These are phyloP conservation scores for Striga hermonthica DNA, from an alignment of 305 asterid species.

Conservation along the genomic window DNA sequence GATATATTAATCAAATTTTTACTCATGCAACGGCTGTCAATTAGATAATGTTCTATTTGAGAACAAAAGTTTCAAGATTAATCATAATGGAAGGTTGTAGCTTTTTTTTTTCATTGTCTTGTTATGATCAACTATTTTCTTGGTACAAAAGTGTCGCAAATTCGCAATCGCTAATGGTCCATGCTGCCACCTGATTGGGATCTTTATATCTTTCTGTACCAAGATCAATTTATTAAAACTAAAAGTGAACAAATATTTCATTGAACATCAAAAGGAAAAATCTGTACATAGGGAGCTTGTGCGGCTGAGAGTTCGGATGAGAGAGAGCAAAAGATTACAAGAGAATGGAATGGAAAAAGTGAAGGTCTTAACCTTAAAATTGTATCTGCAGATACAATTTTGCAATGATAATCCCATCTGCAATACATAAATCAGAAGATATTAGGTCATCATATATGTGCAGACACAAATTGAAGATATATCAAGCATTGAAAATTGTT, in stretches of 20 bases:
- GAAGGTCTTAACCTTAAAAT: too few species aligned
- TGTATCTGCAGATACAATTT: slow-evolving; percentile 38
- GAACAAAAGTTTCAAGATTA: slow-evolving; percentile 36
- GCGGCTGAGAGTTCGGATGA: too few species aligned
- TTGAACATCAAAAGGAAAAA: too few species aligned
- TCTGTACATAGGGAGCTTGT: too few species aligned
- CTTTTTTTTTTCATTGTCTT: background rate
- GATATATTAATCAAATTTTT: background rate
- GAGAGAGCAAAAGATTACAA: too few species aligned
- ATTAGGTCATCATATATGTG: too few species aligned
- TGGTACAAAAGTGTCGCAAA: slow-evolving; percentile 23
- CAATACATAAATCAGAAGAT: too few species aligned
- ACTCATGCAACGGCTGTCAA: slow-evolving; percentile 8
- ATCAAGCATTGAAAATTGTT: too few species aligned
- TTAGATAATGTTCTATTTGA: slow-evolving; percentile 31
- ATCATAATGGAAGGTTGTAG: slow-evolving; percentile 32
- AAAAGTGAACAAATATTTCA: too few species aligned
- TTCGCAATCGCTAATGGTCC: slow-evolving; percentile 65
- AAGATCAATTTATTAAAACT: slow-evolving; percentile 38
- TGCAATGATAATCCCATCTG: too few species aligned
- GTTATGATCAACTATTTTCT: background rate
- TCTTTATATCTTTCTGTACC: slow-evolving; percentile 66
- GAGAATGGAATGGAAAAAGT: too few species aligned
- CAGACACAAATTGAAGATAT: too few species aligned
- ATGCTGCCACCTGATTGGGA: slow-evolving; percentile 63